Evolutionary conservation across 345 rosid species (phyloP).

Genomic region (Erysimum cheiranthoides): DNA sequence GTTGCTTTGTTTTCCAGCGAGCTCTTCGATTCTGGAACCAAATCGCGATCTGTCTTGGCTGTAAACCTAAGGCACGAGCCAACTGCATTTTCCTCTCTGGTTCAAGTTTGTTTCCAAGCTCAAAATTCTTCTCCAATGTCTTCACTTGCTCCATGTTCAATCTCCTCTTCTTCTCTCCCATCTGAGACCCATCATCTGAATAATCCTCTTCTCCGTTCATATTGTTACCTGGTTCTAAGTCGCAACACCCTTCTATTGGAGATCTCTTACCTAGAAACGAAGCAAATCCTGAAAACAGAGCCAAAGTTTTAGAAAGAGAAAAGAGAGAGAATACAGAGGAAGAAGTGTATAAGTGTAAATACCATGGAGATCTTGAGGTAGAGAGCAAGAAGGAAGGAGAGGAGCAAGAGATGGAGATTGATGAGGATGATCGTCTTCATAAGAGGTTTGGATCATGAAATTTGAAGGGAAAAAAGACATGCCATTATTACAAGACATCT

Average conservation of each 20-base stretch:
- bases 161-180: slow-evolving; percentile 96
- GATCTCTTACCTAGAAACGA: slow-evolving; percentile 87
- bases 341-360: neutral
- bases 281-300: slow-evolving; percentile 65
- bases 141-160: slow-evolving; percentile 91
- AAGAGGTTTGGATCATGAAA: slow-evolving; percentile 83
- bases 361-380: slow-evolving; percentile 89
- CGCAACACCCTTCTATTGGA: slow-evolving; percentile 61
- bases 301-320: slow-evolving; percentile 15
- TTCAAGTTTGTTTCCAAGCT: slow-evolving; percentile 96
- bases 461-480: slow-evolving; percentile 88
- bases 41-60: slow-evolving; percentile 95
- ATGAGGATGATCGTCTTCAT: slow-evolving; percentile 71
- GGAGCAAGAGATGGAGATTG: slow-evolving; percentile 51
- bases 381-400: slow-evolving; percentile 71
- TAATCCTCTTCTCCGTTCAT: slow-evolving; percentile 78
- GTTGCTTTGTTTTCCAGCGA: slow-evolving; percentile 95
- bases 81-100: slow-evolving; percentile 98
- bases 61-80: slow-evolving; percentile 91
- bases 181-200: slow-evolving; percentile 93
- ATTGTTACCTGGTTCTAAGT: slow-evolving; percentile 50
- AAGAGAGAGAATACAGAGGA: neutral
- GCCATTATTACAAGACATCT: slow-evolving; percentile 84
- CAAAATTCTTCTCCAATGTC: slow-evolving; percentile 93
- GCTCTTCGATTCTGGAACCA: slow-evolving; percentile 99